Conservation (phyloP, 768 basidiomycete genomes). For the Cyathus striatus region DNA sequence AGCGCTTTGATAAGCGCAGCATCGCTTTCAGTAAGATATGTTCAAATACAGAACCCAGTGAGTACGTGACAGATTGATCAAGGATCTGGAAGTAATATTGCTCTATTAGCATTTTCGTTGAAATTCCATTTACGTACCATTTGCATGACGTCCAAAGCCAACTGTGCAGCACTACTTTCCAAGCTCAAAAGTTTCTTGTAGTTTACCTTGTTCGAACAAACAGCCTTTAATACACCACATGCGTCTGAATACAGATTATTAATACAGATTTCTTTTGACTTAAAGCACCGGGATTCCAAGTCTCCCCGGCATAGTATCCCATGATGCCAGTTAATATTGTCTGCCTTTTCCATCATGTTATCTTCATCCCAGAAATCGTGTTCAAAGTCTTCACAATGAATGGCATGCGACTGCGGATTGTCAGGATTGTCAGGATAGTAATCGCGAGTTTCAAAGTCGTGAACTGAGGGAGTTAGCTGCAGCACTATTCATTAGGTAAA, state of each 20-base stretch:
- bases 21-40: neutral
- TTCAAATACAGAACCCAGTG: neutral
- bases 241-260: neutral
- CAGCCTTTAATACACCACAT: neutral
- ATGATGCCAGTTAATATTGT: too few species aligned
- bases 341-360: too few species aligned
- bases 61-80: neutral
- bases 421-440: too few species aligned
- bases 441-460: too few species aligned
- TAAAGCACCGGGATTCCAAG: too few species aligned
- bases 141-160: neutral
- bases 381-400: too few species aligned
- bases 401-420: too few species aligned
- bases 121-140: neutral
- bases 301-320: too few species aligned
- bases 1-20: constrained; percentile 1
- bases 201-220: neutral
- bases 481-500: too few species aligned
- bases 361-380: too few species aligned
- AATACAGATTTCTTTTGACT: too few species aligned
- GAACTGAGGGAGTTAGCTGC: too few species aligned
- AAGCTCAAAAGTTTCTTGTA: neutral
- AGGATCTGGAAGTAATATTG: neutral
- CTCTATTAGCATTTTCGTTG: neutral
- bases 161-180: neutral